Percentiles rank a stretch among this genome's conserved stretches.
These are phyloP conservation scores for Nigrospora osmanthi DNA, from an alignment of 2,329 filamentous ascomycete genomes.

Conservation along the genomic window DNA sequence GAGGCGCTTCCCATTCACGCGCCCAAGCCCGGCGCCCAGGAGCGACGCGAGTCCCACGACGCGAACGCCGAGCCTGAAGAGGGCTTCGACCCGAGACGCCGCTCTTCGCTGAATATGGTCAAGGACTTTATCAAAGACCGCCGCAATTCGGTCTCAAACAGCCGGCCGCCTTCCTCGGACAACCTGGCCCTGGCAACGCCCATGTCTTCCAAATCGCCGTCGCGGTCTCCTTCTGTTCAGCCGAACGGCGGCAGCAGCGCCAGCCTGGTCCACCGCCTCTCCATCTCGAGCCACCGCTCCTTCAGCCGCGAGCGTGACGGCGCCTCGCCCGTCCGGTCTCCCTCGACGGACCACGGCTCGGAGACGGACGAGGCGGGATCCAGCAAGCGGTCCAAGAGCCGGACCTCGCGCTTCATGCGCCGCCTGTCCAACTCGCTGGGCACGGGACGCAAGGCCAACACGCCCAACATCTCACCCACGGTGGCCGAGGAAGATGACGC, in stretches of 20 bases:
- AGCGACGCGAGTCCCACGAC: constrained; percentile 38
- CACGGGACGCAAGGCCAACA: constrained; percentile 33
- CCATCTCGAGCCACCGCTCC: constrained; percentile 52
- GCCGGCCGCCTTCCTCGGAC: constrained; percentile 39
- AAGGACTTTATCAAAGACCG: constrained; percentile 55
- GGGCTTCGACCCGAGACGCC: constrained; percentile 32
- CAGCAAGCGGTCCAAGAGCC: constrained; percentile 39
- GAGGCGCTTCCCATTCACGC: constrained; percentile 13
- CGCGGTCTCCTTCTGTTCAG: constrained; percentile 38
- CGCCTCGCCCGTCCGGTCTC: constrained; percentile 24
- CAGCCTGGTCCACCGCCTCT: constrained; percentile 53
- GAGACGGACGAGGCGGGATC: constrained; percentile 36
- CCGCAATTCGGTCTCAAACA: constrained; percentile 36
- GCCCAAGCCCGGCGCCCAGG: constrained; percentile 34
- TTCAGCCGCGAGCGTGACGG: constrained; percentile 34
- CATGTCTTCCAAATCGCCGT: constrained; percentile 32
- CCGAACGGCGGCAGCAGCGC: constrained; percentile 26
- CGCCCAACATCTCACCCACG: constrained; percentile 40
- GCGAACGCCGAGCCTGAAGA: constrained; percentile 23
- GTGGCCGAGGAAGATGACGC: constrained; percentile 40
- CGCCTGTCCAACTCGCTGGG: constrained; percentile 47
- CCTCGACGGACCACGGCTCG: constrained; percentile 37
- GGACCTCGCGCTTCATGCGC: constrained; percentile 50
- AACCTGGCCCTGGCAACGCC: constrained; percentile 22
- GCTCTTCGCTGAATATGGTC: constrained; percentile 53